Base-by-base conservation (phyloP, 2,329 filamentous ascomycete species). In the Ilyonectria sp. region DNA sequence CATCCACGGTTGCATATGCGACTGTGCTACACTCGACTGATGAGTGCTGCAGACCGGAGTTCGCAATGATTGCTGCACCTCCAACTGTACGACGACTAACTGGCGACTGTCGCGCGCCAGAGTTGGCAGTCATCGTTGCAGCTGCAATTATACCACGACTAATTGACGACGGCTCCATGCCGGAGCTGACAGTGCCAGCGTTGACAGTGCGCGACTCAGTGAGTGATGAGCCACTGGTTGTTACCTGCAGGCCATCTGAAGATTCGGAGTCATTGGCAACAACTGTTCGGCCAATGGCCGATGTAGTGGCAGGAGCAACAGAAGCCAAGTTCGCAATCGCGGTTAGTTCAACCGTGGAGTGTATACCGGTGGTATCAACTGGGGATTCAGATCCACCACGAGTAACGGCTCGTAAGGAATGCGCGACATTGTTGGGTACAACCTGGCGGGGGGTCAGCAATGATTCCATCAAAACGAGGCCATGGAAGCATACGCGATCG, bases 401-500 rank as follows among this genome's bases (percentile, higher is more conserved):
- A 46, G 43, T 33, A 21, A 43, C 9, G 13, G 54, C 19, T 9
- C 17, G 60, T 15, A 17, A 37, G 26, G 31, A 7, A 49, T 21
- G 1, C 4, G 19, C 29, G 31, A 13, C 15, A 21, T 33, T 26
- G 26, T 8, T 19, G 7, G n/a, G 10, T 33, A 19, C 13, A 31
- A 31, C n/a, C 60, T 56, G 44, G 15, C n/a, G 13, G n/a, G 49
- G 44, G 21, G 43, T 56, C 47, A 56, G 60, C 46, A 17, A 35
- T 17, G 7, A 10, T 21, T 53, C 17, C 29, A 10, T 9, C n/a
- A 9, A n/a, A 33, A 9, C 9, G n/a, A 35, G 31, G 31, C 31
- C 21, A 21, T 43, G 37, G 23, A 43, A 23, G 7, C 67, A 23
- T 64, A 69, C 60, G 52, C 47, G 29, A 17, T 69, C 44, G 19